A percentile compares a stretch with the other conserved stretches of the same genome.
phyloP scores from a whole-genome alignment of 2,329 filamentous ascomycete species.

The Myriosclerotinia duriaeana region DNA sequence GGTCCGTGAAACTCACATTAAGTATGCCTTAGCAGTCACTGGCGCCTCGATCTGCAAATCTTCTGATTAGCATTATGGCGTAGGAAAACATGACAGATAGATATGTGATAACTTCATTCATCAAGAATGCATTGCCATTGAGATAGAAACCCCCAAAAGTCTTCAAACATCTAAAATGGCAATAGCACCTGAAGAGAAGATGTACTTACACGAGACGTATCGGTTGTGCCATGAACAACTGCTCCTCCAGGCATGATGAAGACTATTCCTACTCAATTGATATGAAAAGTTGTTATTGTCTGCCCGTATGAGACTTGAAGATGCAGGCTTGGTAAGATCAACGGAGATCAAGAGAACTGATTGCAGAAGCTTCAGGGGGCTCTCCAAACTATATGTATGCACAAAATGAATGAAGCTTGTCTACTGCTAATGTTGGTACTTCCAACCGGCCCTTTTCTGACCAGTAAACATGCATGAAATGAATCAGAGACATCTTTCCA shows the following conservation, averaged over 20 bases:
- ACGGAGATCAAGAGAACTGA: conserved; percentile 4
- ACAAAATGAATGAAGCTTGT: neutral
- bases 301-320: conserved; percentile 11
- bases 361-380: conserved; percentile 7
- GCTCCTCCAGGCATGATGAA: conserved; percentile 24
- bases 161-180: neutral
- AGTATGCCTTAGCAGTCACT: conserved; percentile 19
- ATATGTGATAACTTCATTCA: neutral
- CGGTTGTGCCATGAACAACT: conserved; percentile 24
- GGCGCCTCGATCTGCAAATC: conserved; percentile 17
- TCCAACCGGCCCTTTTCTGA: conserved; percentile 16
- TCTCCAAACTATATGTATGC: conserved; percentile 18
- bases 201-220: conserved; percentile 24
- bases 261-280: conserved; percentile 15
- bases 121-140: neutral
- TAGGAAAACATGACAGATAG: neutral
- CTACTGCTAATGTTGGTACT: neutral
- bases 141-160: neutral
- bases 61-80: neutral
- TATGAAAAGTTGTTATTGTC: neutral
- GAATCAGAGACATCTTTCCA: conserved; percentile 9
- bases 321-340: conserved; percentile 10
- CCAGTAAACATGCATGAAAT: conserved; percentile 11
- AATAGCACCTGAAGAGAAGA: neutral
- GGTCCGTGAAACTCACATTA: conserved; percentile 9